Evolutionary conservation across 2,329 filamentous ascomycete species (phyloP).

Genomic region (Fusarium mundagurra): DNA sequence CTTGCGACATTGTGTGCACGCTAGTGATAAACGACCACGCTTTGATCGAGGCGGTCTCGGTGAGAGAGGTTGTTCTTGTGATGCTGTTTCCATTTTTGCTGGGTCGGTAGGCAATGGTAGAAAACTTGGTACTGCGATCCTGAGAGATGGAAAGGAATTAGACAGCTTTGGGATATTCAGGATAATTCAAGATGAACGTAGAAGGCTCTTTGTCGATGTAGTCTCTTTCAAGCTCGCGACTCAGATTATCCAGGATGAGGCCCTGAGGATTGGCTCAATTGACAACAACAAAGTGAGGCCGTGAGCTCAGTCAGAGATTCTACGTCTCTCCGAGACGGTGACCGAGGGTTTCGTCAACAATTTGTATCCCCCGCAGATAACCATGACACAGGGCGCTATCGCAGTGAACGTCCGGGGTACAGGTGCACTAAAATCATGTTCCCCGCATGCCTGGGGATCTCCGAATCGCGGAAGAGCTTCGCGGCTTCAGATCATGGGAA

Average conservation of each 20-base stretch:
- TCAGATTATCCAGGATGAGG: not conserved
- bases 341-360: constrained; percentile 27
- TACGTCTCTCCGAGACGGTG: not conserved
- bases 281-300: not conserved
- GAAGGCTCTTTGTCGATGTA: not conserved
- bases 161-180: no score
- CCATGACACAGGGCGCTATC: constrained; percentile 4
- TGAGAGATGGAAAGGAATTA: rapidly evolving
- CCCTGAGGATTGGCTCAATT: not conserved
- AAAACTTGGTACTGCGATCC: not conserved
- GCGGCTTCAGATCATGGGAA: not conserved
- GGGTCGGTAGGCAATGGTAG: not conserved
- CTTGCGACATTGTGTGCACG: constrained; percentile 34
- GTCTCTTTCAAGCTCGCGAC: not conserved
- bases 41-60: constrained; percentile 25
- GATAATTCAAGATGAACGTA: not conserved
- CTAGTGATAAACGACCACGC: constrained; percentile 26
- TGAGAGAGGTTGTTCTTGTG: constrained; percentile 8
- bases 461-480: constrained; percentile 13
- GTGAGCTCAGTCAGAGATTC: not conserved
- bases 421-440: constrained; percentile 10
- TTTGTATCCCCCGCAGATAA: constrained; percentile 27
- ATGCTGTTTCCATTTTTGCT: not conserved
- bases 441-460: constrained; percentile 24
- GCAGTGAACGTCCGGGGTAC: constrained; percentile 17